These are phyloP conservation scores for Termitomyces sp. DNA, from an alignment of 1,284 basidiomycete species.

Conservation along the genomic window DNA sequence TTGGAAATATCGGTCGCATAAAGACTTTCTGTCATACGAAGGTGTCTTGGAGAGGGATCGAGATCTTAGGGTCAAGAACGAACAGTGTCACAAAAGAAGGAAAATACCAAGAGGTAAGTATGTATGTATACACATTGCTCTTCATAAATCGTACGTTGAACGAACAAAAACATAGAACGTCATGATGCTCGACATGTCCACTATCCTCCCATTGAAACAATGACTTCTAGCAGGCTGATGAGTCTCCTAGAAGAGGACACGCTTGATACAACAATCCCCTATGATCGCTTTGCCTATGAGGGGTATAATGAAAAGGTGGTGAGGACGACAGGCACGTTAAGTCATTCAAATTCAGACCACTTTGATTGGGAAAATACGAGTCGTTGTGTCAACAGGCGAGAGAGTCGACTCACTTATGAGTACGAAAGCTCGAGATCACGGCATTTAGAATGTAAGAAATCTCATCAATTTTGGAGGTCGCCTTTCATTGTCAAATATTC, in stretches of 20 bases:
- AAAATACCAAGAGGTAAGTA: neutral
- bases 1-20: neutral
- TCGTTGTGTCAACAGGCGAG: neutral
- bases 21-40: neutral
- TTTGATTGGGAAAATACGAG: neutral
- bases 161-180: neutral
- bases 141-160: neutral
- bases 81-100: neutral
- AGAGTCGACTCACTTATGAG: neutral
- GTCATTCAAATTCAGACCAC: neutral
- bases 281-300: neutral
- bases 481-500: neutral
- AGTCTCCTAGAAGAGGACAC: neutral
- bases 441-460: constrained; percentile 2
- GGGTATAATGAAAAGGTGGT: neutral
- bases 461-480: neutral
- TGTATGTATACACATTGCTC: neutral
- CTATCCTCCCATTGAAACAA: neutral
- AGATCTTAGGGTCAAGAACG: neutral
- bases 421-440: neutral
- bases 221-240: neutral
- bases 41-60: neutral
- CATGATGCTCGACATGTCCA: neutral
- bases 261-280: neutral
- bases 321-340: neutral